A percentile compares a stretch with the other conserved stretches of the same genome.
Evolutionary conservation across 495 filamentous ascomycete genomes (phyloP).

Genomic region (Apiosordaria backusii): DNA sequence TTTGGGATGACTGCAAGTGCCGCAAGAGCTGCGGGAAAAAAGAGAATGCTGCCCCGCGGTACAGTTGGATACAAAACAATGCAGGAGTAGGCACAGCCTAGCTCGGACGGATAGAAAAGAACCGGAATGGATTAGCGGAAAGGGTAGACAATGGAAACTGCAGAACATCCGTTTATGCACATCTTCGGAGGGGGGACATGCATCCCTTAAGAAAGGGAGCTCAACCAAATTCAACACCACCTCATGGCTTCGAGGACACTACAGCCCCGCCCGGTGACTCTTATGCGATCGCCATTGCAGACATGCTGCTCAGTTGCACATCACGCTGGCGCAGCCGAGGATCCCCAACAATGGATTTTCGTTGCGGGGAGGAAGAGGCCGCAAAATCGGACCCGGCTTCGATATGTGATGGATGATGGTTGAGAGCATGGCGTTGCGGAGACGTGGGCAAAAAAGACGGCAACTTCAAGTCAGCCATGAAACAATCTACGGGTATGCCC

Average conservation of each 20-base stretch:
- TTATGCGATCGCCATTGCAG: slow-evolving; percentile 12
- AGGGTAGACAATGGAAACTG: neutral
- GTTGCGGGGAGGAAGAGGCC: neutral
- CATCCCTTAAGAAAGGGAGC: slow-evolving; percentile 9
- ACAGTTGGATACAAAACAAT: slow-evolving; percentile 2
- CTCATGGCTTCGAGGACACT: neutral
- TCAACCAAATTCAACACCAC: neutral
- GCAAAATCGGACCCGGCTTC: neutral
- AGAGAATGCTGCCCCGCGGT: neutral
- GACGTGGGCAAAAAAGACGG: neutral
- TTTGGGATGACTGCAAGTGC: slow-evolving; percentile 4
- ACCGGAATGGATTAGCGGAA: neutral
- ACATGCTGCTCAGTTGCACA: slow-evolving; percentile 17
- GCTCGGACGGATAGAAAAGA: slow-evolving; percentile 11
- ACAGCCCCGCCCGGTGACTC: neutral
- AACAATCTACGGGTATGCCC: neutral
- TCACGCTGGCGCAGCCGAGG: slow-evolving; percentile 12
- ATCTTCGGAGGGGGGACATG: neutral
- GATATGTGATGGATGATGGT: neutral
- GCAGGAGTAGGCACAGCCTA: slow-evolving; percentile 21
- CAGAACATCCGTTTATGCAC: slow-evolving; percentile 1
- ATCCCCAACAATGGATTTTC: neutral
- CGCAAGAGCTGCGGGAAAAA: slow-evolving; percentile 2
- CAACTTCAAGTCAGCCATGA: slow-evolving; percentile 6
- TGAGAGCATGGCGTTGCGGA: neutral